Evolutionary conservation across 305 asterid genomes (phyloP), one percentile per base, ranked within the genome.

Genomic region (Fraxinus baroniana): DNA sequence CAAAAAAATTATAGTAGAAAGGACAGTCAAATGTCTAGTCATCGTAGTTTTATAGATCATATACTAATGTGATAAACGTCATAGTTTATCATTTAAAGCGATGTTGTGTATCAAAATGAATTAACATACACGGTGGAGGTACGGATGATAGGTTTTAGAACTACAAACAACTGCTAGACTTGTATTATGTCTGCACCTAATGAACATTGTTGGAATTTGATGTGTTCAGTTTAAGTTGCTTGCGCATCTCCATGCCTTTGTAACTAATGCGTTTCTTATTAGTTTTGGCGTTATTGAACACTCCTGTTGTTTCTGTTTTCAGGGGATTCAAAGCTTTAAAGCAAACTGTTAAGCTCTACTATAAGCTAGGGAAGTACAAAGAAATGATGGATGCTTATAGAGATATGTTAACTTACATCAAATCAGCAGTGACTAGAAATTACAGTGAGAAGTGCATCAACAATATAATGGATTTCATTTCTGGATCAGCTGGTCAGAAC

Each of bases 291-390:
- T 15, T 20, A 76, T 55, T 74, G 68, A 55, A 49, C 30, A 7
- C 79, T 79, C 32, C 74, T 79, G 46, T 72, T 86, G 81, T 81
- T 55, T 64, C 79, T 70, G 37, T 86, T 52, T 84, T 85, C 94
- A 94, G 98, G 99, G 99, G 99, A 82, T 95, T 95, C 74, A 95
- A 94, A 90, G 99, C 99, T 84, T 88, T 95, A 74, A 95, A 95
- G 85, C 99, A 95, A 88, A 94, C 99, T 76, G 99, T 95, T 77
- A 94, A 94, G 88, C 92, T 95, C 62, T 93, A 94, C 90, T 94
- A 94, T 86, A 93, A 93, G 91, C 88, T 95, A 74, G 97, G 96
- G 83, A 94, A 84, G 90, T 91, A 92, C 89, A 90, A 90, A 86
- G 99, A 94, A 78, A 95, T 95, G 99, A 95, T 95, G 99, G 93